Evolutionary conservation across 192 early-diverging fungal genomes (phyloP), one percentile per base, ranked within the genome.

Genomic region (Podila clonocystis): DNA sequence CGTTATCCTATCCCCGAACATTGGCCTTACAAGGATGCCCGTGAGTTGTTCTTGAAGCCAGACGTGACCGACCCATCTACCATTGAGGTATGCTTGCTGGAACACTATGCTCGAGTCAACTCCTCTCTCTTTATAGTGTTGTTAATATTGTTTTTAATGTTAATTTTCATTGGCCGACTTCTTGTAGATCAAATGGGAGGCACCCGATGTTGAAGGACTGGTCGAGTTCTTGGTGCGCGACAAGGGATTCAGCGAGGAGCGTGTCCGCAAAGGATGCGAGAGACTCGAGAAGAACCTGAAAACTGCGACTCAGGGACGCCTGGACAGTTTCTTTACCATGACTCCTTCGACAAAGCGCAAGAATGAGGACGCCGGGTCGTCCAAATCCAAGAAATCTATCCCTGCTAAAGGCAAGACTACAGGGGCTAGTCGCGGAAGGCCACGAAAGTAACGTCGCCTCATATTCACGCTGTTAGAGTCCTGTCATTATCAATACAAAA

Each of bases 211-310:
- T 30, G 95, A 98, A 55, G 95, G 89, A 0, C 79, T 98, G 33
- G 93, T 98, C 11, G 85, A 94, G 30, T 98, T 93, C 72, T 85
- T 99, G 67, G 96, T 97, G 17, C 82, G 89, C n/a, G 96, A 99
- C 73, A 99, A 98, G 86, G 94, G 94, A 66, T 99, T 99, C 86
- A 95, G 87, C 72, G 97, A 98, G 84, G 97, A 98, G 34, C 90
- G 97, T 38, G 91, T 99, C 26, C 88, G 95, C 1, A 91, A 90
- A 62, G 91, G 89, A 12, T 89, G 91, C 6, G 90, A 94, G 48
- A 97, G 96, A 75, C 85, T 99, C 33, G 73, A 87, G 19, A 96
- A 96, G 84, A 87, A 92, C 24, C 62, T 89, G 19, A 92, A 91
- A 30, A 87, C 87, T 22, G 93, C 92, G n/a, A 93, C 93, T 26